Conservation (phyloP, 331 rosid genomes). For the Malus hybrid region DNA sequence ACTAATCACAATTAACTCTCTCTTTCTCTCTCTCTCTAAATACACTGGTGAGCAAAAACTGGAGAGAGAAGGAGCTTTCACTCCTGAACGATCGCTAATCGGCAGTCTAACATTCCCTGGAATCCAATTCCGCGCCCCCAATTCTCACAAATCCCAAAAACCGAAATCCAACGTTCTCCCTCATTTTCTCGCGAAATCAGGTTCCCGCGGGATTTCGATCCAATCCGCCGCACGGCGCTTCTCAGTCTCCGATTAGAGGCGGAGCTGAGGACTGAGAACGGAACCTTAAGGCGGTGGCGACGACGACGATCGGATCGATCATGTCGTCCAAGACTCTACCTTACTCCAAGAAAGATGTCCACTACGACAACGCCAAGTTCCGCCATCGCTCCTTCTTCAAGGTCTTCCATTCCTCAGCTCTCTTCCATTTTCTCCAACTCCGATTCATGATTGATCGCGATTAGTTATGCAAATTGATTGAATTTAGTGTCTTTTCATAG, state of each 20-base stretch:
- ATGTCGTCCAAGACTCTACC: slow-evolving; percentile 73
- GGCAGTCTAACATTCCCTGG: not conserved
- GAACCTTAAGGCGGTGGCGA: not conserved
- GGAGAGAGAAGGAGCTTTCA: not conserved
- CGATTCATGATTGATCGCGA: not conserved
- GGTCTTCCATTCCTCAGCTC: slow-evolving; percentile 39
- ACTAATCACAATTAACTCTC: not conserved
- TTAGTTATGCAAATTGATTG: not conserved
- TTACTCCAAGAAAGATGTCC: slow-evolving; percentile 76
- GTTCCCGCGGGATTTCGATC: not conserved
- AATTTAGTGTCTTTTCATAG: slow-evolving; percentile 2
- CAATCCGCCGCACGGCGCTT: not conserved
- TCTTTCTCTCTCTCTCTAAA: not conserved
- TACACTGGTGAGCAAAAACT: not conserved
- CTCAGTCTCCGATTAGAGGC: not conserved
- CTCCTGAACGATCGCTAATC: not conserved
- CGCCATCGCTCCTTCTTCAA: slow-evolving; percentile 77
- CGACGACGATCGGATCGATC: slow-evolving; percentile 40
- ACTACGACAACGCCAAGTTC: slow-evolving; percentile 97
- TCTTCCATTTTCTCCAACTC: not conserved
- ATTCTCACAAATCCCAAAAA: not conserved
- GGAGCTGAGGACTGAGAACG: not conserved
- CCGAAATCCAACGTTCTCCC: not conserved
- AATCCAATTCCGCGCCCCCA: slow-evolving; percentile 11
- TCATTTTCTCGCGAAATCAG: not conserved